Evolutionary conservation across 2,329 filamentous ascomycete genomes (phyloP), one percentile per base, ranked within the genome.

Genomic region (Metarhizium robertsii): DNA sequence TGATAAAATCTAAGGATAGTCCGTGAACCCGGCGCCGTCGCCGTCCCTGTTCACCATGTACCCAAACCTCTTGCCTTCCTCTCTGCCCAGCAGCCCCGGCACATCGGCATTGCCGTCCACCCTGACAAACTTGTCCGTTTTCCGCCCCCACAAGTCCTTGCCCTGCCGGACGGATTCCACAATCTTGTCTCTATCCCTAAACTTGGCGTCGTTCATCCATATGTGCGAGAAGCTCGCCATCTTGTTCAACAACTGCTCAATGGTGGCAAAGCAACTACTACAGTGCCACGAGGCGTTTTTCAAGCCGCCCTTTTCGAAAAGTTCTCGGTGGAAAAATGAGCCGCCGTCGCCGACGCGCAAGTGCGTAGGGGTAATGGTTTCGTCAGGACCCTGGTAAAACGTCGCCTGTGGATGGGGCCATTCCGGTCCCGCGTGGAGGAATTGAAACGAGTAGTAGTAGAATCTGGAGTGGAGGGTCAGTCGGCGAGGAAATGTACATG

Each of bases 371-470:
- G 69, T 65, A 49, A 85, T 69, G 6, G 83, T 85, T 18, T 61
- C 55, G n/a, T 50, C 61, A 56, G 7, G 16, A 3, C 61, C 69
- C 49, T 62, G 60, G 64, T 77, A 85, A 55, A 73, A 75, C 2
- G 81, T 85, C 2, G 81, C 83, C 64, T 85, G 80, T 0, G 83
- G 82, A 55, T 84, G 80, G 7, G 70, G 65, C 81, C 81, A 85
- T 38, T 71, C 68, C 0, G 65, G 59, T 0, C 69, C 69, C 1
- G 54, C 53, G 53, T 70, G 68, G 2, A 76, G 70, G 65, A 75
- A 80, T 62, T 83, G 78, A 65, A 80, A 83, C 57, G 74, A 76
- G 66, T 83, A 83, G 63, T 81, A 81, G 68, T 80, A 82, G 62
- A 81, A 79, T 32, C 71, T 69, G 58, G 74, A 78, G 53, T 70